Percentiles rank a stretch among this genome's conserved stretches.
phyloP scores from a whole-genome alignment of 805 yeast genomes.

The Starmerella asiatica region DNA sequence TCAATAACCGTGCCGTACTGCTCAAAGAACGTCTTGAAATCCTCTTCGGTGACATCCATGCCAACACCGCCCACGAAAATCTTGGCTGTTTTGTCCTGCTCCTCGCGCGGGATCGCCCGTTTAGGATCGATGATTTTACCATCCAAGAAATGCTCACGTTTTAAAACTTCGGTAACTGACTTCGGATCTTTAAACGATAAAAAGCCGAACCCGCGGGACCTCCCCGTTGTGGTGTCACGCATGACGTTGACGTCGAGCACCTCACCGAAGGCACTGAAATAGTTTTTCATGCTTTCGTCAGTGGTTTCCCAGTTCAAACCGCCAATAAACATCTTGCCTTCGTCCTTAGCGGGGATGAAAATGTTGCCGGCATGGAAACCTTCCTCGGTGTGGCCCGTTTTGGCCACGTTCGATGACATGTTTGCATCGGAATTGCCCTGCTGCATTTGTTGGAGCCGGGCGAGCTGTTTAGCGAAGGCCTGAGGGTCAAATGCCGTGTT shows the following conservation, averaged over 20 bases:
- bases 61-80: slow-evolving; percentile 96
- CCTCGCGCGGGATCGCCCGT: slow-evolving; percentile 93
- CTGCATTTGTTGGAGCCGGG: slow-evolving; percentile 22
- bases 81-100: slow-evolving; percentile 92
- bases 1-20: slow-evolving; percentile 86
- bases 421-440: slow-evolving; percentile 17
- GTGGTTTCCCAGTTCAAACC: slow-evolving; percentile 97
- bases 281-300: slow-evolving; percentile 69
- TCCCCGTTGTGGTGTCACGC: slow-evolving; percentile 78
- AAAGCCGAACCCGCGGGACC: slow-evolving; percentile 92
- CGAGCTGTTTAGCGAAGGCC: slow-evolving; percentile 20
- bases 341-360: slow-evolving; percentile 45
- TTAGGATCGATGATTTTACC: slow-evolving; percentile 96
- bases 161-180: slow-evolving; percentile 75
- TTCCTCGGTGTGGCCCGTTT: slow-evolving; percentile 14
- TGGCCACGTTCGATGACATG: not conserved
- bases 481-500: slow-evolving; percentile 21
- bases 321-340: slow-evolving; percentile 89
- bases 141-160: slow-evolving; percentile 76
- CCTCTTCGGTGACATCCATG: slow-evolving; percentile 81
- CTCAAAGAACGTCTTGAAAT: slow-evolving; percentile 72
- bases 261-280: slow-evolving; percentile 79
- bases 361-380: slow-evolving; percentile 31
- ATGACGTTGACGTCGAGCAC: slow-evolving; percentile 79
- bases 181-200: slow-evolving; percentile 70